These are phyloP conservation scores for Hygrocybe coccinea DNA, from an alignment of 768 basidiomycete species.

Conservation along the genomic window DNA sequence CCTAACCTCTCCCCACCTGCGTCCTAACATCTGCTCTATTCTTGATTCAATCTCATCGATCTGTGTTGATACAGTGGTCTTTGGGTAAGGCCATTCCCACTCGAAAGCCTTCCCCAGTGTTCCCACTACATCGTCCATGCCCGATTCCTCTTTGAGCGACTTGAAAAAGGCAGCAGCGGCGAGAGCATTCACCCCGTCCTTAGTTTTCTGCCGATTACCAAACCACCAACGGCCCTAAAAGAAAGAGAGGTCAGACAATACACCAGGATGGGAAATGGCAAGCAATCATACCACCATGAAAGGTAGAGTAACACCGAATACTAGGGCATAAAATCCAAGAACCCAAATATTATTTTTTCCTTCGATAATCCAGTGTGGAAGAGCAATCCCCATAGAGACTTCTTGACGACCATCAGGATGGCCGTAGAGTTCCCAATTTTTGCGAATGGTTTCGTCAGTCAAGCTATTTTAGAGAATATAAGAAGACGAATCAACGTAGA, in stretches of 20 bases:
- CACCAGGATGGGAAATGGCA: background rate
- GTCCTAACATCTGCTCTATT: conserved; percentile 45
- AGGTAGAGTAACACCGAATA: conserved; percentile 87
- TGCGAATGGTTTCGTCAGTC: conserved; percentile 87
- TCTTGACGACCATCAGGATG: conserved; percentile 98
- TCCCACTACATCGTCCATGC: conserved; percentile 64
- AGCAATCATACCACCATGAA: conserved; percentile 60
- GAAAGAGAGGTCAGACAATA: background rate
- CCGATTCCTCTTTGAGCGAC: conserved; percentile 71
- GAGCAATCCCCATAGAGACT: conserved; percentile 88
- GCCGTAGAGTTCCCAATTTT: conserved; percentile 84
- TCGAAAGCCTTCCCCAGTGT: conserved; percentile 63
- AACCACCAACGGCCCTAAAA: conserved; percentile 93
- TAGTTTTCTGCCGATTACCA: conserved; percentile 80
- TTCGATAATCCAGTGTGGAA: conserved; percentile 91
- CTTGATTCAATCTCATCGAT: conserved; percentile 48
- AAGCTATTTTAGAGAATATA: conserved; percentile 42
- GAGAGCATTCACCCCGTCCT: conserved; percentile 79
- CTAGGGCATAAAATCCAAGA: conserved; percentile 75
- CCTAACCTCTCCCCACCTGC: conserved; percentile 52
- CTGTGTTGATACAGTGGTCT: conserved; percentile 30
- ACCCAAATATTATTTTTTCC: conserved; percentile 90
- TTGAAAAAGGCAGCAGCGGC: conserved; percentile 90
- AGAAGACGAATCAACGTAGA: background rate
- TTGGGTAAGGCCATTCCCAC: conserved; percentile 45